Percentiles rank a stretch among this genome's conserved stretches.
phyloP scores from a whole-genome alignment of 768 basidiomycete species.

The Psilocybe tampanensis region DNA sequence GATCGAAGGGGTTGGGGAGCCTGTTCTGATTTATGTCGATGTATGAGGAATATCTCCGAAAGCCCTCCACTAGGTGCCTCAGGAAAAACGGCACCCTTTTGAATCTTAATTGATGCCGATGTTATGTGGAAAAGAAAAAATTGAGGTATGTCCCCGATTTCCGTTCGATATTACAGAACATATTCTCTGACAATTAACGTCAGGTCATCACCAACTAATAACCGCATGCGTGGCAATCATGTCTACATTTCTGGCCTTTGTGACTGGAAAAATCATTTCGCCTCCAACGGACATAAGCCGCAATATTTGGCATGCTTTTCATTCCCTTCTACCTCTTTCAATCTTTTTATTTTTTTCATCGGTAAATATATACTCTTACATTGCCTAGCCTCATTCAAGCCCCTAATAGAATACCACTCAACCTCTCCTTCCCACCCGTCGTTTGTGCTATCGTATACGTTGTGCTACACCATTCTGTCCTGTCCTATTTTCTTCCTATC shows the following conservation, averaged over 20 bases:
- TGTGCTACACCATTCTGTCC: slow-evolving; percentile 31
- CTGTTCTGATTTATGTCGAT: slow-evolving; percentile 92
- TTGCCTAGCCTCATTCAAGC: slow-evolving; percentile 7
- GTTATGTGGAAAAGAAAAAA: slow-evolving; percentile 32
- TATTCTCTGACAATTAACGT: not conserved
- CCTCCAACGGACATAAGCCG: not conserved
- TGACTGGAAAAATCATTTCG: not conserved
- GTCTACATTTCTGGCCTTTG: not conserved
- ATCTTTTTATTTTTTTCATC: slow-evolving; percentile 10
- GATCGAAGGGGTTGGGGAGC: slow-evolving; percentile 96
- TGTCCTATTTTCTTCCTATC: slow-evolving; percentile 18
- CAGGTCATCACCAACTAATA: not conserved
- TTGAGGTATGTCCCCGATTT: slow-evolving; percentile 23
- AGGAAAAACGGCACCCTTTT: slow-evolving; percentile 1
- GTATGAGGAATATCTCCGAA: slow-evolving; percentile 42
- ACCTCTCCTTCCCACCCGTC: slow-evolving; percentile 20
- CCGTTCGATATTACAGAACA: not conserved
- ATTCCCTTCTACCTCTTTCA: not conserved
- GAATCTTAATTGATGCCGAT: slow-evolving; percentile 21
- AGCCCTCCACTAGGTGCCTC: slow-evolving; percentile 5
- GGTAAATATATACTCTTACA: slow-evolving; percentile 15
- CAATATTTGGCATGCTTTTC: not conserved
- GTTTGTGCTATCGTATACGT: slow-evolving; percentile 43
- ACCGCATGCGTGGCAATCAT: not conserved
- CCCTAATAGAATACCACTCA: slow-evolving; percentile 21